Base-by-base conservation (phyloP, 2,329 filamentous ascomycete species). In the Eutypella sp. region DNA sequence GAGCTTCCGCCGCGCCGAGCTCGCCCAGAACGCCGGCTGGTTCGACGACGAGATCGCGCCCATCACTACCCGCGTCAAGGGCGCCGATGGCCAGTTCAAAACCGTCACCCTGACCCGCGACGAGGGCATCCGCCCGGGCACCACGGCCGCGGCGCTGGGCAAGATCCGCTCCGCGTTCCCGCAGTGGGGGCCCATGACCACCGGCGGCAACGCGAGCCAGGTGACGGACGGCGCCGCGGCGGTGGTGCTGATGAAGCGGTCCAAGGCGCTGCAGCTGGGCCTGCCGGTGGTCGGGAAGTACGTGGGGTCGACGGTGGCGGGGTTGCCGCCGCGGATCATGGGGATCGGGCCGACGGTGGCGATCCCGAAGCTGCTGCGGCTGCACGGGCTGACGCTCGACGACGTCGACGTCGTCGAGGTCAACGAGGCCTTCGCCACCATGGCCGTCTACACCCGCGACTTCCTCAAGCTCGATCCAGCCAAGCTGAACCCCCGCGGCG, bases 391-490 rank as follows among this genome's bases (percentile, higher is more conserved):
- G 50, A 80, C 77, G 20, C 73, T 95, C 44, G 79, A 85, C 48
- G 93, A 97, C 58, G 80, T 93, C 51, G 93, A 99, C 62, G 78
- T 97, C 29, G 76, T 92, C 57, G 93, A 97, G 78, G 71, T 99
- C 63, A 99, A 99, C 74, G 93, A 99, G 78, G 93, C 93, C 1
- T 99, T 99, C 61, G 92, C 91, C 19, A 93, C 87, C 43, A 97
- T 97, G 93, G 91, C 89, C 1, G 91, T 96, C 24, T 97, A 96
- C 79, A 96, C 90, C 71, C 72, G 87, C 45, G 77, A 89, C 59
- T 81, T 73, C 54, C 76, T 93, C 42, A 80, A 80, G 54, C 72
- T 92, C 42, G 83, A 87, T 62, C 79, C 78, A 67, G 67, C 76
- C 59, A 92, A 90, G 80, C 79, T 93, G 77, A 93, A 93, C 71